These are phyloP conservation scores for Sporobolomyces pararoseus DNA, from an alignment of 768 basidiomycete genomes.

Conservation along the genomic window DNA sequence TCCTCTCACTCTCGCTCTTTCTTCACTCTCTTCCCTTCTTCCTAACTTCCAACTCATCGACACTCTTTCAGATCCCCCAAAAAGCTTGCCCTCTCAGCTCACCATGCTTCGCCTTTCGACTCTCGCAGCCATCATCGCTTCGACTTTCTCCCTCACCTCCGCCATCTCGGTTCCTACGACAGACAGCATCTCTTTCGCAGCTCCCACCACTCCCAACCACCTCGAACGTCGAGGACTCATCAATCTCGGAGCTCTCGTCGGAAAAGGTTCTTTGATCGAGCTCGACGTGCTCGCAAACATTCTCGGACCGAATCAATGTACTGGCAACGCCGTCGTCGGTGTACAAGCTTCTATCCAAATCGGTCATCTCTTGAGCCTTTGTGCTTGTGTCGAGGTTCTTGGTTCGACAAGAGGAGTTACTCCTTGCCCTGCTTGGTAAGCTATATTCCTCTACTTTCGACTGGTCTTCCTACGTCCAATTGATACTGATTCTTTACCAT, in stretches of 20 bases:
- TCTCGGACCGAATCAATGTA: slow-evolving; percentile 22
- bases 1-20: neutral
- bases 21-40: neutral
- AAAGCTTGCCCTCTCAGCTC: neutral
- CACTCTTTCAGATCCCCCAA: neutral
- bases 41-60: slow-evolving; percentile 1
- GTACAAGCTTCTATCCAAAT: slow-evolving; percentile 14
- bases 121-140: slow-evolving; percentile 8
- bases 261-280: slow-evolving; percentile 18
- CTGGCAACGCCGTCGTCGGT: slow-evolving; percentile 29
- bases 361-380: slow-evolving; percentile 14
- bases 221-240: slow-evolving; percentile 8
- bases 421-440: slow-evolving; percentile 15
- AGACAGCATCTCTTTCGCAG: neutral
- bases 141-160: slow-evolving; percentile 12
- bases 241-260: slow-evolving; percentile 15
- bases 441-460: neutral
- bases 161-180: slow-evolving; percentile 12
- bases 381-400: slow-evolving; percentile 24
- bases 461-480: neutral
- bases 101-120: slow-evolving; percentile 8
- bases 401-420: neutral
- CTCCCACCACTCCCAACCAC: neutral
- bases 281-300: slow-evolving; percentile 19
- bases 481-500: neutral